Percentiles rank a stretch among this genome's conserved stretches.
These are phyloP conservation scores for Xenosphaeropsis pyriputrescens DNA, from an alignment of 2,329 filamentous ascomycete genomes.

Conservation along the genomic window DNA sequence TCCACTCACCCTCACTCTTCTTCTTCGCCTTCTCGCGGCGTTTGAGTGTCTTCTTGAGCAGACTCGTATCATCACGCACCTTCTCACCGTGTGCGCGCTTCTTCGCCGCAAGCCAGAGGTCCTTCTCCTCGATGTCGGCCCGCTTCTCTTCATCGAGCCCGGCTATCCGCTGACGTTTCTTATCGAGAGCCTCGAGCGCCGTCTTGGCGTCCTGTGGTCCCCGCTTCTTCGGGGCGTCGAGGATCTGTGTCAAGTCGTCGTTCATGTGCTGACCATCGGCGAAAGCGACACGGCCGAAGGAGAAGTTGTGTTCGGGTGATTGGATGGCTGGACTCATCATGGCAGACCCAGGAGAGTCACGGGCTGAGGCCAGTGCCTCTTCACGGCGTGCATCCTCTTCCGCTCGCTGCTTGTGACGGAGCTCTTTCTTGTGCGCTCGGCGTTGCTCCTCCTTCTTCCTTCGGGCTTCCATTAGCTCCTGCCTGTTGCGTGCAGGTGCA, in stretches of 20 bases:
- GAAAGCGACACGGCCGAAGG: conserved; percentile 87
- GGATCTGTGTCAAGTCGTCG: conserved; percentile 44
- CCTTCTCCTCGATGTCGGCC: conserved; percentile 81
- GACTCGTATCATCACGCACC: conserved; percentile 69
- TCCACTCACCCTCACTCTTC: conserved; percentile 86
- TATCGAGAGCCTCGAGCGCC: conserved; percentile 72
- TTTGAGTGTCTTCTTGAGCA: conserved; percentile 91
- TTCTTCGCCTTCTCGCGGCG: conserved; percentile 80
- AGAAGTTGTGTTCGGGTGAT: conserved; percentile 53
- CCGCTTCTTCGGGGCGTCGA: conserved; percentile 60
- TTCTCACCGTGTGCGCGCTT: conserved; percentile 81
- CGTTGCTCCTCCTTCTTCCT: conserved; percentile 77
- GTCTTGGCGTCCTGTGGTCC: conserved; percentile 76
- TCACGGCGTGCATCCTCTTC: conserved; percentile 60
- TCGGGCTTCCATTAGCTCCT: conserved; percentile 83
- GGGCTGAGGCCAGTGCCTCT: conserved; percentile 41
- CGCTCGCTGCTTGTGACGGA: conserved; percentile 60
- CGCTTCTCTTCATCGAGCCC: conserved; percentile 67
- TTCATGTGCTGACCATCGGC: conserved; percentile 71
- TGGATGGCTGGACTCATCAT: conserved; percentile 41
- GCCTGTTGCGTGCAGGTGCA: conserved; percentile 68
- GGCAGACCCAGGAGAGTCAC: conserved; percentile 38
- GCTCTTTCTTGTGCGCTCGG: conserved; percentile 78
- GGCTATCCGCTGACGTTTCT: conserved; percentile 68
- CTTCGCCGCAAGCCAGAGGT: conserved; percentile 83